Percentiles rank a stretch among this genome's conserved stretches.
Evolutionary conservation across 495 filamentous ascomycete species (phyloP).

Genomic region (Lophiostoma macrostomum): DNA sequence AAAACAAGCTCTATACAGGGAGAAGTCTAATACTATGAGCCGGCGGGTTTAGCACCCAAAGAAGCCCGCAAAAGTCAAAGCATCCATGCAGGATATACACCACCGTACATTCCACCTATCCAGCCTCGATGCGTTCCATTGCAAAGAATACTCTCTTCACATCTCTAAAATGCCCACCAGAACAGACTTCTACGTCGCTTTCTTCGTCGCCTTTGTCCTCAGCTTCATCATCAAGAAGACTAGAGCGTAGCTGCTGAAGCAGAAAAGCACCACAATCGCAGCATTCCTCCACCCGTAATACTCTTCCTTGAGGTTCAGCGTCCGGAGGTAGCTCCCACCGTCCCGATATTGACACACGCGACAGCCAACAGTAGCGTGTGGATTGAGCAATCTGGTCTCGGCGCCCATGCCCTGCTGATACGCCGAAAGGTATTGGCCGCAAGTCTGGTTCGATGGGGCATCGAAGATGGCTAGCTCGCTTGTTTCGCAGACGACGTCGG

Average conservation of each 20-base stretch:
- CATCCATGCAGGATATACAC: no score
- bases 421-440: conserved; percentile 29
- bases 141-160: no score
- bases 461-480: conserved; percentile 29
- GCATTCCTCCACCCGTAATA: conserved; percentile 20
- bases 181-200: conserved; percentile 17
- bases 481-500: conserved; percentile 27
- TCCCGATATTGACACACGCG: conserved; percentile 57
- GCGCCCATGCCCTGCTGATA: conserved; percentile 37
- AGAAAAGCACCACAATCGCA: conserved; percentile 15
- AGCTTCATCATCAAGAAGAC: conserved; percentile 19
- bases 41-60: no score
- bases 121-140: no score
- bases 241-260: conserved; percentile 8
- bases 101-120: no score
- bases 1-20: no score
- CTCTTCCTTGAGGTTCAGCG: conserved; percentile 3
- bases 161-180: no score
- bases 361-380: conserved; percentile 48
- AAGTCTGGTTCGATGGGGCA: conserved; percentile 22
- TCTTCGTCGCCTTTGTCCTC: conserved; percentile 20
- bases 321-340: conserved; percentile 24
- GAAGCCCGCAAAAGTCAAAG: no score
- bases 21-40: no score
- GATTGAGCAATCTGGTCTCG: conserved; percentile 42